Conservation (phyloP, 2,329 filamentous ascomycete genomes). For the Clarireedia homoeocarpa region DNA sequence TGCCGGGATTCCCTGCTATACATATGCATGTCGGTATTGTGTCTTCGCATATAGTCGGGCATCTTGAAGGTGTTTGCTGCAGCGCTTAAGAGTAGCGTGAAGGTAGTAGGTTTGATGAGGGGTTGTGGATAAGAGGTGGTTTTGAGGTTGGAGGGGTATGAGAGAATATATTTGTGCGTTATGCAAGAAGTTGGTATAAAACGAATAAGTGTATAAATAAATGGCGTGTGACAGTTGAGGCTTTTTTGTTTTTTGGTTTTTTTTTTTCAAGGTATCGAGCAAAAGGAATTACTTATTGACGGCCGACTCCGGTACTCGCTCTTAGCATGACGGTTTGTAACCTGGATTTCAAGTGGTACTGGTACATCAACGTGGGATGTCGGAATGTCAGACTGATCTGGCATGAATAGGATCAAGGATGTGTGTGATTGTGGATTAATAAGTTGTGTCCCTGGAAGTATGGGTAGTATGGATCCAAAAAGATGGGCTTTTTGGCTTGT, state of each 20-base stretch:
- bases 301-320: conserved; percentile 6
- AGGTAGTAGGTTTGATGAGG: background rate
- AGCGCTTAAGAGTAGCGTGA: background rate
- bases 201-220: background rate
- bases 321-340: conserved; percentile 16
- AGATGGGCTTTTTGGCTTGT: no score
- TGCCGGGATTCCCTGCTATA: conserved; percentile 35
- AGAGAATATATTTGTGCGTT: background rate
- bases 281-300: conserved; percentile 10
- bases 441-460: no score
- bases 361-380: conserved; percentile 13
- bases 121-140: background rate
- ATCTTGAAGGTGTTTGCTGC: conserved; percentile 15
- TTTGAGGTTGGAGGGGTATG: background rate
- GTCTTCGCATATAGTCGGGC: conserved; percentile 21
- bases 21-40: conserved; percentile 24
- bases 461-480: no score
- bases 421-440: background rate
- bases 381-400: conserved; percentile 7
- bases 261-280: conserved; percentile 3
- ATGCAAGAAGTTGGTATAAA: background rate
- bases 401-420: conserved; percentile 12
- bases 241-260: background rate
- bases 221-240: background rate
- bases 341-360: conserved; percentile 10